Conservation (phyloP, 1,139 yeast genomes). For the Kodamaea sp. region DNA sequence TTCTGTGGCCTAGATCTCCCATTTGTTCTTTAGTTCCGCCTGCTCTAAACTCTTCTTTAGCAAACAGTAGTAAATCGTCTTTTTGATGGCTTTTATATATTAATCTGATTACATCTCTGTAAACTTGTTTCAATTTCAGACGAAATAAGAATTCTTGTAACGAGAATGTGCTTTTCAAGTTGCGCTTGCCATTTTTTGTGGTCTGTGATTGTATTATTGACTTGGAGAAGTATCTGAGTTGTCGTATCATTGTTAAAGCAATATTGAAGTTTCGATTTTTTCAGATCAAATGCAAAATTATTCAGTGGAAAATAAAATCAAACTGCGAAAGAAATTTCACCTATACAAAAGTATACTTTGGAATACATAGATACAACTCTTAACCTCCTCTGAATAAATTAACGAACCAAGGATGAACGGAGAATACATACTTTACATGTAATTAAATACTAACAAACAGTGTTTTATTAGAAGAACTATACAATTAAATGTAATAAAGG, state of each 20-base stretch:
- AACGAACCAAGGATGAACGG: no score
- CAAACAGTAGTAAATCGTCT: constrained; percentile 30
- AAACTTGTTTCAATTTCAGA: constrained; percentile 29
- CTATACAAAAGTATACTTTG: background rate
- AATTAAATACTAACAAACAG: no score
- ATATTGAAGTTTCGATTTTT: background rate
- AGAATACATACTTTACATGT: no score
- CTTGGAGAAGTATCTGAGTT: no score
- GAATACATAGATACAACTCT: no score
- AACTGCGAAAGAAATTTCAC: background rate
- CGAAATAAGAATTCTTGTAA: constrained; percentile 43
- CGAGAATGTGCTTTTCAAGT: constrained; percentile 20
- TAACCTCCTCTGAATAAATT: no score
- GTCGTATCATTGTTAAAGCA: no score
- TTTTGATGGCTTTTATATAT: constrained; percentile 38
- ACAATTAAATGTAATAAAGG: no score
- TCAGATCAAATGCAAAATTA: background rate
- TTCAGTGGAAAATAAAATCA: background rate
- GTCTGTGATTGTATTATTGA: no score
- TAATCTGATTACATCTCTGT: constrained; percentile 32
- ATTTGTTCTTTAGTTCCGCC: constrained; percentile 11
- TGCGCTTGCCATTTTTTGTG: constrained; percentile 2
- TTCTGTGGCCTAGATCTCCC: constrained; percentile 33
- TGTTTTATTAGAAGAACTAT: no score
- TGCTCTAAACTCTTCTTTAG: constrained; percentile 34